Conservation (phyloP, 352 stramenopile genomes). For the Phytophthora macrochlamydospora region DNA sequence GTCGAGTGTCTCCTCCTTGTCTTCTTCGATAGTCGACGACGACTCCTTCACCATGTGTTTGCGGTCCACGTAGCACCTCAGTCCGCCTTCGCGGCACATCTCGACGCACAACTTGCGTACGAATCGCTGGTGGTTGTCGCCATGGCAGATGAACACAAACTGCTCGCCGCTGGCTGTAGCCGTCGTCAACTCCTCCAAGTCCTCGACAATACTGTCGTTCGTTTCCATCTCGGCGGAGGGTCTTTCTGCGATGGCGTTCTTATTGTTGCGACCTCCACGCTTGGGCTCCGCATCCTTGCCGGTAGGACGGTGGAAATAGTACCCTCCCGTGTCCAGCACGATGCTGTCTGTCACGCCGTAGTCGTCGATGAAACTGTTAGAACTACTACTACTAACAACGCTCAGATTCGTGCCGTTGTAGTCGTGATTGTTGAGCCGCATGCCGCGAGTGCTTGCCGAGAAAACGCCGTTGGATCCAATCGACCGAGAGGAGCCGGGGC, state of each 20-base stretch:
- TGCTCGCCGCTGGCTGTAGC: constrained; percentile 64
- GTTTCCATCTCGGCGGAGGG: constrained; percentile 21
- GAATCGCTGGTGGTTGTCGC: constrained; percentile 75
- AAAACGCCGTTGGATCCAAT: constrained; percentile 34
- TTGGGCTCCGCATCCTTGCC: constrained; percentile 22
- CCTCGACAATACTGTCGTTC: constrained; percentile 66
- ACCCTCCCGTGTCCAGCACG: constrained; percentile 64
- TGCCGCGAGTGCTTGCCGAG: constrained; percentile 27
- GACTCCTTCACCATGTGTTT: constrained; percentile 35
- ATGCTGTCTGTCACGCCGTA: constrained; percentile 64
- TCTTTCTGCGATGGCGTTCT: constrained; percentile 17
- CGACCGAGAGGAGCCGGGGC: constrained; percentile 29
- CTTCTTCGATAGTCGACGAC: constrained; percentile 29
- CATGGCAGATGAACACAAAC: constrained; percentile 88
- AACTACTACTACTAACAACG: constrained; percentile 49
- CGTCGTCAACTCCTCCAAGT: constrained; percentile 55
- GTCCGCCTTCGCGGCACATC: constrained; percentile 63
- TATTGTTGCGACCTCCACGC: constrained; percentile 19
- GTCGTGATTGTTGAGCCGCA: constrained; percentile 43
- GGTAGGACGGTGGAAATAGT: constrained; percentile 68
- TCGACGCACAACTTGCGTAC: constrained; percentile 72
- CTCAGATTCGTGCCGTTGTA: constrained; percentile 37
- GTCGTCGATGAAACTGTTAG: constrained; percentile 57
- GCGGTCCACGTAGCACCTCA: constrained; percentile 76
- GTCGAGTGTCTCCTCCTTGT: constrained; percentile 29